Evolutionary conservation across 2,329 filamentous ascomycete species (phyloP), one percentile per base, ranked within the genome.

Genomic region (Fusarium heterosporum): DNA sequence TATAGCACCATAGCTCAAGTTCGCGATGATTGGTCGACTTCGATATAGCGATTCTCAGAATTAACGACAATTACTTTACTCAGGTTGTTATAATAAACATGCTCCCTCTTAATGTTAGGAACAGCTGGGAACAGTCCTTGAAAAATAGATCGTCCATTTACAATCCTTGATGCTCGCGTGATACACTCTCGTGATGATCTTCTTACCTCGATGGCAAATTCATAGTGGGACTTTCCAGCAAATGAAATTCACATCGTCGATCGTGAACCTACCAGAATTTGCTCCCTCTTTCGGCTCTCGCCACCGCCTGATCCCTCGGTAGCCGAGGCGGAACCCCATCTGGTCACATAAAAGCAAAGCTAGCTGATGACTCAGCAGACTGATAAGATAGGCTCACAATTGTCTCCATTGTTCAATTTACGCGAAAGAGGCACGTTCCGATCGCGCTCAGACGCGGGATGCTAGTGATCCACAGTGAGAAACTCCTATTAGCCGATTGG

Each of bases 361-460:
- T 22, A 22, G 22, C 6, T 22, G 46, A 62, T 71, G 69, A 73
- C 59, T 72, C 61, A 63, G 56, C 52, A 22, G 26, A 34, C 54
- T 50, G 68, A 61, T 64, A 22, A 32, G 8, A 16, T 36, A 25
- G 40, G n/a, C 46, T 22, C 22, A 22, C n/a, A 6, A 22, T 6
- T 22, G 22, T 22, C 22, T 26, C 32, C 61, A 52, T 55, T 30
- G 16, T 50, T 28, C 59, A 73, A 70, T 77, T 74, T 70, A 75
- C 75, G 70, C 75, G 75, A 76, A 73, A 65, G 34, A 43, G 55
- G 61, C 73, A 68, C 75, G 73, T 64, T 52, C 50, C 41, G 60
- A 62, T 67, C 69, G 69, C 64, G 71, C 29, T 59, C 43, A 48
- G 30, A 58, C 61, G 45, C 59, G 61, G 19, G 28, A 52, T 9